Base-by-base conservation (phyloP, 1,139 yeast genomes). In the Blastobotrys buckinghamii region DNA sequence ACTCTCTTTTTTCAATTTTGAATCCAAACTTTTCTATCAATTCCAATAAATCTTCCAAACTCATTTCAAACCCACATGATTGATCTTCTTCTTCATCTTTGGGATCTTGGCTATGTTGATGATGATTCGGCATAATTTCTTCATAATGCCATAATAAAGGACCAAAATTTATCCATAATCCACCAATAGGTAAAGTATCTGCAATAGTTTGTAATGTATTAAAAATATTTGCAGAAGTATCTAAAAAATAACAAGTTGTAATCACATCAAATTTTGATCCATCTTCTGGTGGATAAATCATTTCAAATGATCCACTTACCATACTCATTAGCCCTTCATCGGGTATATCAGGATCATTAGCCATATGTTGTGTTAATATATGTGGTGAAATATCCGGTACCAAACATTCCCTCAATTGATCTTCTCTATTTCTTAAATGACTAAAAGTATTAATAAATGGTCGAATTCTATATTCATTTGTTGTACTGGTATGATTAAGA, bases 131-230 rank as follows among this genome's bases (percentile, higher is more conserved):
- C 54, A 61, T 54, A 24, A 76, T 78, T 48, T 78, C 79, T 59
- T 86, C 96, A 61, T 78, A 83, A 65, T 89, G 96, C 94, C 96
- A 88, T 47, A 84, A 66, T 26, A 88, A 68, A 0, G 96, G 96
- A 0, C 96, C 97, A 58, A 83, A 78, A 63, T 89, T 89, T 49
- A 87, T 72, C 96, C 96, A 88, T 13, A 69, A 56, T 0, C 94
- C 95, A 6, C 76, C 77, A 0, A 70, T 63, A 42, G 70, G 70
- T 49, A 87, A 62, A 19, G 78, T 70, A 53, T 80, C 72, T 17
- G 71, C 62, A 1, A 89, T 77, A 0, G 87, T 70, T 49, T 73
- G 75, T 40, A 89, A 54, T 53, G 88, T 87, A 46, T 83, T 86
- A 39, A 87, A 72, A 17, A 88, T 71, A 59, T 88, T 84, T 16